Evolutionary conservation across 2,329 filamentous ascomycete species (phyloP).

Genomic region (Cladosporium sp.): DNA sequence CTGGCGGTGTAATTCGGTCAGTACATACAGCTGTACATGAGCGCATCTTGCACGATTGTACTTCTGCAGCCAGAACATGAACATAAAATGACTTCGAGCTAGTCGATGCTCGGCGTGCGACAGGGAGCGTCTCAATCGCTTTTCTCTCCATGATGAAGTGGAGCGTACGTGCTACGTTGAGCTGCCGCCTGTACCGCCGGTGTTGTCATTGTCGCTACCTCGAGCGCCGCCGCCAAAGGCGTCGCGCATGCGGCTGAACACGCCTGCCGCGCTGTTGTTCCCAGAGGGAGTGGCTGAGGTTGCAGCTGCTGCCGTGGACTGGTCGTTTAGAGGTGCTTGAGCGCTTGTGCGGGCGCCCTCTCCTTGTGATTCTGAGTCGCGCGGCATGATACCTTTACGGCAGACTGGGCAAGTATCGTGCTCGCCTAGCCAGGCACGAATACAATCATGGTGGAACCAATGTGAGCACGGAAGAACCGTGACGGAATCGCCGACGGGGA

Average conservation of each 20-base stretch:
- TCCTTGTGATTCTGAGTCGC: conserved; percentile 9
- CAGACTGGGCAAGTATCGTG: conserved; percentile 92
- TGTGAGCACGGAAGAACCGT: conserved; percentile 80
- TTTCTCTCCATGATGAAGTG: not conserved
- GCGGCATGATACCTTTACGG: conserved; percentile 51
- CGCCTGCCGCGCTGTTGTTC: conserved; percentile 16
- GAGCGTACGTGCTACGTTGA: not conserved
- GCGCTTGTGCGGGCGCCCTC: conserved; percentile 1
- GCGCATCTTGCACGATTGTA: too few relatives aligned
- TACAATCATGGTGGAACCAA: conserved; percentile 86
- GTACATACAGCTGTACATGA: not conserved
- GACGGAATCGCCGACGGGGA: conserved; percentile 68
- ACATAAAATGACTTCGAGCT: too few relatives aligned
- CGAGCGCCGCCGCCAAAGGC: conserved; percentile 24
- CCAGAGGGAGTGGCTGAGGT: not conserved
- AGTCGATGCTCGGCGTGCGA: too few relatives aligned
- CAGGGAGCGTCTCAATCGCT: not conserved
- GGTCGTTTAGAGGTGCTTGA: conserved; percentile 2
- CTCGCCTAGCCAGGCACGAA: conserved; percentile 77
- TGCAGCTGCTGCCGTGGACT: not conserved
- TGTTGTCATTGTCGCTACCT: not conserved
- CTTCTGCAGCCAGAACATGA: too few relatives aligned
- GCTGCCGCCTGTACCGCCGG: not conserved
- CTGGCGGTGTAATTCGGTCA: not conserved
- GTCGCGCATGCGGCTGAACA: conserved; percentile 32